Evolutionary conservation across 805 yeast genomes (phyloP), one percentile per base, ranked within the genome.

Genomic region (Candida rishiriensis): DNA sequence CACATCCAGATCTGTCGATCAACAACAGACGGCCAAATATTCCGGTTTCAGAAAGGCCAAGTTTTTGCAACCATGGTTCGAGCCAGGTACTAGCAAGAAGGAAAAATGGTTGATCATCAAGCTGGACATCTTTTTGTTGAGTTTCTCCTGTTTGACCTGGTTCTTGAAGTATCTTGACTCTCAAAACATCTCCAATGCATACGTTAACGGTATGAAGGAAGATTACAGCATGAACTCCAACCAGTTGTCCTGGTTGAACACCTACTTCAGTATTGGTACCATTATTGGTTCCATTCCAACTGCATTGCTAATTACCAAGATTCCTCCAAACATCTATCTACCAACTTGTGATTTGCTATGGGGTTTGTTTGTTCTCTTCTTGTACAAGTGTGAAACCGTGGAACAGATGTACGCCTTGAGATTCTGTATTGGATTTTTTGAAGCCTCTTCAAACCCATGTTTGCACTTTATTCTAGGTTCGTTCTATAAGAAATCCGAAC

Each of bases 281-380:
- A 70, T 73, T 34, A 68, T 81, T 18, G 79, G 79, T n/a, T 72
- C 78, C 71, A 57, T 81, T 18, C 87, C 87, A 3, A 71, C 78
- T 54, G 78, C 78, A 53, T 50, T 79, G 49, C 68, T 78, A 31
- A 57, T 45, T 26, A 42, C 40, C n/a, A 47, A 40, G 14, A 29
- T 46, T 3, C 39, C 42, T n/a, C 50, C 52, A 14, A 32, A 40
- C n/a, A 31, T 39, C 31, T 49, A 43, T 40, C 38, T 56, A 17
- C 54, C 59, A 15, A 14, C 45, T 13, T 40, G 42, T 38, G 57
- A 53, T 35, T 16, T 54, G 2, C 26, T 50, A 9, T 57, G 61
- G 61, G 52, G 80, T 10, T 47, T 39, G 29, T 44, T 39, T 36
- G 44, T 21, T 37, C 45, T 44, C 38, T 52, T 42, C 29, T 43